Conservation (phyloP, 1,284 basidiomycete species). For the Boletellus sp. region DNA sequence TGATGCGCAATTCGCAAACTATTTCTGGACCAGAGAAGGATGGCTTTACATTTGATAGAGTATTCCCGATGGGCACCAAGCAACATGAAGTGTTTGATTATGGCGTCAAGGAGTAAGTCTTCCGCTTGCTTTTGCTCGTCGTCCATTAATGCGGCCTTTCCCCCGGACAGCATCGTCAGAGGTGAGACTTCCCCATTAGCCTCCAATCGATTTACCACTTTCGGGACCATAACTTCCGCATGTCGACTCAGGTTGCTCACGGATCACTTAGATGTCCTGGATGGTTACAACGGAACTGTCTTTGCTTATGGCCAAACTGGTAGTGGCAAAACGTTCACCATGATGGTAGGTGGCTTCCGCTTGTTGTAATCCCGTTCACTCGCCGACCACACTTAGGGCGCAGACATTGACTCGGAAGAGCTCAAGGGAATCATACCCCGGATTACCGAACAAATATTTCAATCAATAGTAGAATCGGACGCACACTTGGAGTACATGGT, state of each 20-base stretch:
- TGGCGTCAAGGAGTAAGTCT: slow-evolving; percentile 89
- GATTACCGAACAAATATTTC: slow-evolving; percentile 98
- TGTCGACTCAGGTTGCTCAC: slow-evolving; percentile 19
- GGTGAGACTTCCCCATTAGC: slow-evolving; percentile 42
- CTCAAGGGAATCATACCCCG: slow-evolving; percentile 96
- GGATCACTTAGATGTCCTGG: slow-evolving; percentile 78
- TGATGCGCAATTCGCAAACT: slow-evolving; percentile 67
- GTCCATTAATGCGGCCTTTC: slow-evolving; percentile 13
- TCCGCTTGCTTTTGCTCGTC: slow-evolving; percentile 11
- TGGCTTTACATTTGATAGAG: slow-evolving; percentile 96
- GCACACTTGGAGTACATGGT: slow-evolving; percentile 96
- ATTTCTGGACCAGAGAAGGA: slow-evolving; percentile 78
- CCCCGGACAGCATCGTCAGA: slow-evolving; percentile 65
- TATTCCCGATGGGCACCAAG: slow-evolving; percentile 90
- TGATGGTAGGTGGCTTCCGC: slow-evolving; percentile 70
- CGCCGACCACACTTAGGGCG: slow-evolving; percentile 57
- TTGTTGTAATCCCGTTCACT: slow-evolving; percentile 8
- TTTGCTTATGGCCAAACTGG: slow-evolving; percentile 99
- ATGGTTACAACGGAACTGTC: slow-evolving; percentile 97
- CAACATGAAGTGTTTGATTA: slow-evolving; percentile 98
- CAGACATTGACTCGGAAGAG: slow-evolving; percentile 91
- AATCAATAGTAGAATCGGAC: slow-evolving; percentile 94
- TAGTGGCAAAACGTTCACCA: slow-evolving; percentile 94
- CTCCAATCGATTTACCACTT: not conserved
- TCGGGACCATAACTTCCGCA: slow-evolving; percentile 4